Evolutionary conservation across 106 monocot genomes (phyloP).

Genomic region (Acanthochlamys bracteata): DNA sequence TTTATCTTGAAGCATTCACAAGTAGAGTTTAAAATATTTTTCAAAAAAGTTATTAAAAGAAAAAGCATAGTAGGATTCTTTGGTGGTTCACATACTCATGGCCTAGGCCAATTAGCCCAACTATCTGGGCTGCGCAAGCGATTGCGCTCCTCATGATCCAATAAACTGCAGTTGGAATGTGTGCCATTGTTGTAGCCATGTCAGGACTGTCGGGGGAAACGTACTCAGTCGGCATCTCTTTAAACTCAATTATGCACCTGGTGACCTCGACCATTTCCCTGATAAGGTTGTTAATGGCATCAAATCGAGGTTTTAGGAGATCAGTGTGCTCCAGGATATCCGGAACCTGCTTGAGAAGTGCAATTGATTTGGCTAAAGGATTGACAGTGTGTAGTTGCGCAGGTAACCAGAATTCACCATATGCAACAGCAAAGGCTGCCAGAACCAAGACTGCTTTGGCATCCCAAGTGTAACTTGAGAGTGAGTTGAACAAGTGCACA

Average conservation of each 20-base stretch:
- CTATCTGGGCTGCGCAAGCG: slow-evolving; percentile 54
- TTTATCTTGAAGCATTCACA: background rate
- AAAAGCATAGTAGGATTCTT: too few relatives aligned
- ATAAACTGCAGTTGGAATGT: slow-evolving; percentile 75
- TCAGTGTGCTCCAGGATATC: slow-evolving; percentile 47
- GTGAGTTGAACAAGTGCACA: slow-evolving; percentile 25
- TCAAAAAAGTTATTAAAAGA: too few relatives aligned
- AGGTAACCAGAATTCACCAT: slow-evolving; percentile 63
- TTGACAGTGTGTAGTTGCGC: slow-evolving; percentile 52
- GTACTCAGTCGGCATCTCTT: slow-evolving; percentile 54
- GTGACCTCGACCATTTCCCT: slow-evolving; percentile 51
- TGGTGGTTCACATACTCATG: slow-evolving; percentile 54
- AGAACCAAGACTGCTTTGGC: slow-evolving; percentile 53
- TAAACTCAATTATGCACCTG: slow-evolving; percentile 60
- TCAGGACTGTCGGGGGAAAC: slow-evolving; percentile 34
- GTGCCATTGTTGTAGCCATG: slow-evolving; percentile 32
- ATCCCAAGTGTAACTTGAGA: slow-evolving; percentile 60
- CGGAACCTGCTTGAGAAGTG: slow-evolving; percentile 49
- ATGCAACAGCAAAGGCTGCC: slow-evolving; percentile 53
- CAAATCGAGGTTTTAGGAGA: slow-evolving; percentile 50
- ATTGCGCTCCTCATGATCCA: slow-evolving; percentile 51
- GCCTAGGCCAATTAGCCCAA: slow-evolving; percentile 48
- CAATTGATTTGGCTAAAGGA: slow-evolving; percentile 53
- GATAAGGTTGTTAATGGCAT: slow-evolving; percentile 55
- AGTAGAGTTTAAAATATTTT: too few relatives aligned